Conservation (phyloP, 225 moss, liverwort and hornwort species). For the Polytrichum formosum region DNA sequence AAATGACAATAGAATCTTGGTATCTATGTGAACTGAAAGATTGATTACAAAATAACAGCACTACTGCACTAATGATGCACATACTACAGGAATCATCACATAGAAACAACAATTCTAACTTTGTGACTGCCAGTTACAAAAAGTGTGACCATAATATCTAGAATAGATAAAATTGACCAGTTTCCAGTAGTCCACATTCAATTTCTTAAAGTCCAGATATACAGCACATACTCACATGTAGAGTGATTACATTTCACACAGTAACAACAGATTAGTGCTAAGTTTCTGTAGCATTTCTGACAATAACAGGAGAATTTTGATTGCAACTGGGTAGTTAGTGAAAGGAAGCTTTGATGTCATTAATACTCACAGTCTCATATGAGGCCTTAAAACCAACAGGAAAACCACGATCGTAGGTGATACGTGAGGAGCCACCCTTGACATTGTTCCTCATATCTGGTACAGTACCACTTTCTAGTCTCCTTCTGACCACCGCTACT, state of each 20-base stretch:
- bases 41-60: neutral
- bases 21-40: neutral
- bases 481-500: slow-evolving; percentile 29
- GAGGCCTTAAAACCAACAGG: slow-evolving; percentile 33
- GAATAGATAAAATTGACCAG: neutral
- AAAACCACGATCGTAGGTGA: slow-evolving; percentile 47
- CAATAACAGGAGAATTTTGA: too few relatives aligned
- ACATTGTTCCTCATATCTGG: neutral
- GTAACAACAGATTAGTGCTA: too few relatives aligned
- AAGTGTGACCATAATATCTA: neutral
- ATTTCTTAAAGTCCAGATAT: neutral
- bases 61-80: too few relatives aligned
- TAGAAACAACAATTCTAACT: neutral
- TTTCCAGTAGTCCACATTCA: neutral
- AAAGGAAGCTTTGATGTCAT: too few relatives aligned
- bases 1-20: too few relatives aligned
- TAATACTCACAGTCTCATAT: slow-evolving; percentile 23
- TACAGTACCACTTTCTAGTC: slow-evolving; percentile 8
- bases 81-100: too few relatives aligned
- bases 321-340: too few relatives aligned
- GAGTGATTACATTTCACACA: too few relatives aligned
- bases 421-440: slow-evolving; percentile 12
- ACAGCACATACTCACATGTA: too few relatives aligned
- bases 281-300: too few relatives aligned
- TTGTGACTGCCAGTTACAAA: neutral